A percentile compares a stretch with the other conserved stretches of the same genome.
These are phyloP conservation scores for Metschnikowia anglica DNA, from an alignment of 805 yeast genomes.

Conservation along the genomic window DNA sequence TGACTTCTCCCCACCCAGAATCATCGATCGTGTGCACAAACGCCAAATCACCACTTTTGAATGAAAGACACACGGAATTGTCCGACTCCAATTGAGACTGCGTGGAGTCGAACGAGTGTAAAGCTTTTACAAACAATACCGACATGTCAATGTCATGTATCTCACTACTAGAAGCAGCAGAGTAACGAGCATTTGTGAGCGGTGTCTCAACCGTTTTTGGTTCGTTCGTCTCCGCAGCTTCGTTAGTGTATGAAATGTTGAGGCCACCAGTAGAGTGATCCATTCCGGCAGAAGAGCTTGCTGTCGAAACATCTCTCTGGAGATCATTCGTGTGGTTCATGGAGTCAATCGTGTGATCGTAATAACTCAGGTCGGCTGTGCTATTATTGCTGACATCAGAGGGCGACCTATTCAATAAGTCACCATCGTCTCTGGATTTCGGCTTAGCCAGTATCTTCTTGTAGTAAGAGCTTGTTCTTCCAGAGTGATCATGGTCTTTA, in stretches of 20 bases:
- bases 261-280: slow-evolving; percentile 7
- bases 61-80: slow-evolving; percentile 70
- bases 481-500: slow-evolving; percentile 1
- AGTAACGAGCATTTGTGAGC: slow-evolving; percentile 1
- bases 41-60: slow-evolving; percentile 66
- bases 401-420: background rate
- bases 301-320: background rate
- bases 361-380: background rate
- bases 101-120: slow-evolving; percentile 57
- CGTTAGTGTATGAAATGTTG: slow-evolving; percentile 10
- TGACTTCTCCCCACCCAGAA: slow-evolving; percentile 88
- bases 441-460: slow-evolving; percentile 28
- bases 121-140: slow-evolving; percentile 54
- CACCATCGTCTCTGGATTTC: slow-evolving; percentile 2
- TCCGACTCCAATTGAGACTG: slow-evolving; percentile 64
- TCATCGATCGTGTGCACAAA: slow-evolving; percentile 77
- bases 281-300: slow-evolving; percentile 5
- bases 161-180: slow-evolving; percentile 9
- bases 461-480: slow-evolving; percentile 33
- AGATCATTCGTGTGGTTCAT: slow-evolving; percentile 4
- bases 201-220: background rate
- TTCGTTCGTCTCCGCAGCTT: background rate
- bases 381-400: slow-evolving; percentile 6
- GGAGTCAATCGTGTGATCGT: slow-evolving; percentile 3
- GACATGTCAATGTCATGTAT: slow-evolving; percentile 48